Evolutionary conservation across 169 alveolate genomes (phyloP).

Genomic region (Babesia microti): DNA sequence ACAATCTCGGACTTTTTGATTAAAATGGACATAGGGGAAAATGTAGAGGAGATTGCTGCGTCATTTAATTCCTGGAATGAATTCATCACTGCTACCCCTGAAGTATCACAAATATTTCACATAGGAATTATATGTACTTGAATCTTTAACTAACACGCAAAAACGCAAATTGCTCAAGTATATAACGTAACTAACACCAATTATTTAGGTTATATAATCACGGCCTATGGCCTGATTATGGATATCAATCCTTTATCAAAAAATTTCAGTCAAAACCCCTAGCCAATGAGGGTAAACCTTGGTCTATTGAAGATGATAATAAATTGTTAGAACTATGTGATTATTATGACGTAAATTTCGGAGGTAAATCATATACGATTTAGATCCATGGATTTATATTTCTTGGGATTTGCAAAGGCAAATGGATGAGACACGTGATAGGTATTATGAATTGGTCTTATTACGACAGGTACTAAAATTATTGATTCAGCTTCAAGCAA

Average conservation of each 20-base stretch:
- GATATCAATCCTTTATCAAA: conserved; percentile 55
- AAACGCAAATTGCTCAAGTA: conserved; percentile 56
- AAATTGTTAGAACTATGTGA: conserved; percentile 55
- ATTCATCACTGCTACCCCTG: conserved; percentile 52
- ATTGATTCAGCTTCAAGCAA: conserved; percentile 36
- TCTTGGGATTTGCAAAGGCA: conserved; percentile 79
- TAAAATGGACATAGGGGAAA: conserved; percentile 61
- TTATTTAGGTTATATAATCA: conserved; percentile 53
- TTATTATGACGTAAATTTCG: conserved; percentile 66
- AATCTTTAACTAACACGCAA: conserved; percentile 63
- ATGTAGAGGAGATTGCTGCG: conserved; percentile 63
- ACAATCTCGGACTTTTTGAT: conserved; percentile 54
- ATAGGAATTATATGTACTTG: conserved; percentile 53
- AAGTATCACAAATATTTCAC: conserved; percentile 7
- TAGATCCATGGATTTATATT: conserved; percentile 74
- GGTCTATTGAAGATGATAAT: conserved; percentile 65
- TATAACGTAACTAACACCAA: conserved; percentile 37
- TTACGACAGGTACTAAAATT: conserved; percentile 46
- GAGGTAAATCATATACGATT: conserved; percentile 17
- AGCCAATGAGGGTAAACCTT: conserved; percentile 62
- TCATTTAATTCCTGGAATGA: conserved; percentile 64
- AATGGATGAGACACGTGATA: conserved; percentile 63
- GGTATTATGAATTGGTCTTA: conserved; percentile 48
- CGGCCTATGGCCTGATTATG: conserved; percentile 71
- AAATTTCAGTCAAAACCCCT: conserved; percentile 70